Conservation (phyloP, 139 green algal species). For the Chlorella sp. region DNA sequence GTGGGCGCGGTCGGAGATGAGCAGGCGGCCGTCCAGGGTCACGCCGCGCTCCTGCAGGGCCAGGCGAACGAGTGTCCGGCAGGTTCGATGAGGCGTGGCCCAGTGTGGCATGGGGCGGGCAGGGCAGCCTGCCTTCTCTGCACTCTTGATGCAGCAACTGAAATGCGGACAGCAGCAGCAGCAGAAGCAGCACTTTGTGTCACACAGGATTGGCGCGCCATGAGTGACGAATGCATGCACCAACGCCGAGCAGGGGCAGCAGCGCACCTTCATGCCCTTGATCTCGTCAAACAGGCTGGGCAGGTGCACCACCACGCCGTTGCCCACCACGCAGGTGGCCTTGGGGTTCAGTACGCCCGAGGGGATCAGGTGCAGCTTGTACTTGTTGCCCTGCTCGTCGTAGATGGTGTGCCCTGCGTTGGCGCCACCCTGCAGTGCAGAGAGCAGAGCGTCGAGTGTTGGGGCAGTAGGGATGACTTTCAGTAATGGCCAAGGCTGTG, state of each 20-base stretch:
- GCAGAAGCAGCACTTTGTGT: too few relatives aligned
- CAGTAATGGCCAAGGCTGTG: too few relatives aligned
- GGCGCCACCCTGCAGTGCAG: constrained; percentile 86
- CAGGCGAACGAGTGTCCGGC: too few relatives aligned
- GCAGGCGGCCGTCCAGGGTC: constrained; percentile 69
- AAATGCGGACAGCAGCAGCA: too few relatives aligned
- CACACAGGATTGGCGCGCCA: too few relatives aligned
- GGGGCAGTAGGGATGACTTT: too few relatives aligned
- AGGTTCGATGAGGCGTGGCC: too few relatives aligned
- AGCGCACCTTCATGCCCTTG: constrained; percentile 39
- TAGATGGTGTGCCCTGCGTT: constrained; percentile 99
- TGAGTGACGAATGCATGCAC: too few relatives aligned
- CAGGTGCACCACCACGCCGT: constrained; percentile 97
- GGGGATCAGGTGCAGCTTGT: constrained; percentile 97
- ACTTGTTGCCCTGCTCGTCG: constrained; percentile 94
- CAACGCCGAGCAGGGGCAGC: background rate
- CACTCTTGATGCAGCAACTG: too few relatives aligned
- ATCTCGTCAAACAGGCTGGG: constrained; percentile 97
- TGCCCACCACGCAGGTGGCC: constrained; percentile 94
- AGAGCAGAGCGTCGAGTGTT: too few relatives aligned
- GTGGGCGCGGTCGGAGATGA: constrained; percentile 92
- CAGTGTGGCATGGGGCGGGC: too few relatives aligned
- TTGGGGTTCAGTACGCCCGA: constrained; percentile 96
- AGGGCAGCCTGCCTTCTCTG: too few relatives aligned
- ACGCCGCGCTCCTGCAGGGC: constrained; percentile 47